A percentile compares a stretch with the other conserved stretches of the same genome.
These are phyloP conservation scores for Talaromyces borbonicus DNA, from an alignment of 495 filamentous ascomycete species.

Conservation along the genomic window DNA sequence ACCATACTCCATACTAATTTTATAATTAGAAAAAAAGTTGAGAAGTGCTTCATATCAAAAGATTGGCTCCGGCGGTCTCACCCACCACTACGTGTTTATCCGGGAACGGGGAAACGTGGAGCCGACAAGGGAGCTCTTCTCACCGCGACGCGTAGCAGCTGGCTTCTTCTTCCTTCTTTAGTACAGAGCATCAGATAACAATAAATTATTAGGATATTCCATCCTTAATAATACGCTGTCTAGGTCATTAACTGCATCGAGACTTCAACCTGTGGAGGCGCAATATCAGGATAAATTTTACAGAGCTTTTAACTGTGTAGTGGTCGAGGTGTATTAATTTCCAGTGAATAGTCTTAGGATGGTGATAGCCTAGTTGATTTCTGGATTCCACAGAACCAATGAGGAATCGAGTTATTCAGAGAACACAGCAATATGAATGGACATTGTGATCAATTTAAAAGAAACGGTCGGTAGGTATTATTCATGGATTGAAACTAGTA, in stretches of 20 bases:
- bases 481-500: slow-evolving; percentile 9
- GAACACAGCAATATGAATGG: slow-evolving; percentile 11
- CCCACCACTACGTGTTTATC: too few species aligned
- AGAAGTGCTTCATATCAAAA: too few species aligned
- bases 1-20: too few species aligned
- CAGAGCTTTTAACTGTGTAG: slow-evolving; percentile 10
- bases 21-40: too few species aligned
- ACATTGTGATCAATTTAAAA: slow-evolving; percentile 11
- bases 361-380: slow-evolving; percentile 14
- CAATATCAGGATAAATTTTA: slow-evolving; percentile 20
- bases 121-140: too few species aligned
- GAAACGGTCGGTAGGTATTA: slow-evolving; percentile 12
- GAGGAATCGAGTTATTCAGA: slow-evolving; percentile 14
- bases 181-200: too few species aligned
- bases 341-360: slow-evolving; percentile 13
- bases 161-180: too few species aligned
- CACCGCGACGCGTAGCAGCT: too few species aligned
- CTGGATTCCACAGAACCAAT: slow-evolving; percentile 13
- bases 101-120: too few species aligned
- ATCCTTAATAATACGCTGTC: too few species aligned
- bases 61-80: too few species aligned
- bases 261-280: slow-evolving; percentile 11
- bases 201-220: too few species aligned
- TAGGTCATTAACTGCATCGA: slow-evolving; percentile 10
- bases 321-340: slow-evolving; percentile 14